Evolutionary conservation across 805 yeast genomes (phyloP).

Genomic region (Hanseniaspora nectarophila): DNA sequence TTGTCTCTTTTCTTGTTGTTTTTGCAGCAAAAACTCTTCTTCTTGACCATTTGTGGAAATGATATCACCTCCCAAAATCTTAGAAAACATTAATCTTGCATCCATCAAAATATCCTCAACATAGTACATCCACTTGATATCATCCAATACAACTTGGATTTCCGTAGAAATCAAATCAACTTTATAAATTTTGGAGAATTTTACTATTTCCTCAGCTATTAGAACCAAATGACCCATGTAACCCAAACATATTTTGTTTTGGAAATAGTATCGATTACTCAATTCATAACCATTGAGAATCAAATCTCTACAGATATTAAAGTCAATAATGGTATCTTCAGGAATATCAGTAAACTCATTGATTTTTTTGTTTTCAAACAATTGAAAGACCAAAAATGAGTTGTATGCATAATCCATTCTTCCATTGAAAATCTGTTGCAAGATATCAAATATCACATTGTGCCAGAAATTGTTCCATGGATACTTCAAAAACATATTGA

Average conservation of each 20-base stretch:
- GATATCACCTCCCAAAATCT: conserved; percentile 28
- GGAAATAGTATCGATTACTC: conserved; percentile 49
- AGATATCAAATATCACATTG: conserved; percentile 90
- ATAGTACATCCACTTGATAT: conserved; percentile 24
- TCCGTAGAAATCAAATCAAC: conserved; percentile 27
- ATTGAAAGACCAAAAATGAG: conserved; percentile 45
- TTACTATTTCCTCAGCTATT: conserved; percentile 90
- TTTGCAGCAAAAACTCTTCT: conserved; percentile 13
- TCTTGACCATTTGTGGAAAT: conserved; percentile 13
- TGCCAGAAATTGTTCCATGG: conserved; percentile 98
- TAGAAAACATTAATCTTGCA: conserved; percentile 29
- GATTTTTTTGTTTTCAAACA: conserved; percentile 20
- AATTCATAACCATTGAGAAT: conserved; percentile 51
- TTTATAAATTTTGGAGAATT: conserved; percentile 44
- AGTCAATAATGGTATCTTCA: conserved; percentile 38
- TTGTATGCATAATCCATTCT: conserved; percentile 75
- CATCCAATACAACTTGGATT: conserved; percentile 21
- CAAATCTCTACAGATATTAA: conserved; percentile 45
- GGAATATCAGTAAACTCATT: neutral
- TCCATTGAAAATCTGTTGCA: conserved; percentile 89
- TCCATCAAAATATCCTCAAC: conserved; percentile 25
- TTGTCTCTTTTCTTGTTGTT: conserved; percentile 14
- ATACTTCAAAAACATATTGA: conserved; percentile 63
- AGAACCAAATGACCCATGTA: conserved; percentile 95
- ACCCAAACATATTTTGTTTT: conserved; percentile 60